Evolutionary conservation across 495 filamentous ascomycete genomes (phyloP).

Genomic region (Aspergillus leporis): DNA sequence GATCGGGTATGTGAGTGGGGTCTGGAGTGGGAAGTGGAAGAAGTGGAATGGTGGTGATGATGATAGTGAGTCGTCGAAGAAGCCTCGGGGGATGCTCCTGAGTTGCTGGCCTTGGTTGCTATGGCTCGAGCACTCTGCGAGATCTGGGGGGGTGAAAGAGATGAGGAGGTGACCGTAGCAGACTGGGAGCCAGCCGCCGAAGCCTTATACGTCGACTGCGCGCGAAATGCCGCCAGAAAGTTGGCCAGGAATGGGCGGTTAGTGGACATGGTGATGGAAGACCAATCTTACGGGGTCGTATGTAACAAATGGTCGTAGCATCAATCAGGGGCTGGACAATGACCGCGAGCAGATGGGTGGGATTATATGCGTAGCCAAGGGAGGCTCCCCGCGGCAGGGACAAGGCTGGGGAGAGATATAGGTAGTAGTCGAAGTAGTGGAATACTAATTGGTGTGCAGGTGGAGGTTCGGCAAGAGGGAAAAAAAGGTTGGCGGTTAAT

Average conservation of each 20-base stretch:
- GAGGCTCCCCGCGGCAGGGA: background rate
- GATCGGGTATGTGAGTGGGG: constrained; percentile 28
- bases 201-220: constrained; percentile 54
- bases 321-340: background rate
- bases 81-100: constrained; percentile 15
- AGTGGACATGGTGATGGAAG: constrained; percentile 48
- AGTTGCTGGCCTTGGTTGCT: constrained; percentile 38
- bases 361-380: background rate
- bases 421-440: too few species aligned
- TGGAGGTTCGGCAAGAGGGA: background rate
- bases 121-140: constrained; percentile 44
- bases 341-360: background rate
- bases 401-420: background rate
- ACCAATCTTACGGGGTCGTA: background rate
- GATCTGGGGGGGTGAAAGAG: constrained; percentile 37
- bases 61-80: constrained; percentile 25
- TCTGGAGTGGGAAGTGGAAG: constrained; percentile 18
- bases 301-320: background rate
- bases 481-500: background rate
- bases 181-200: constrained; percentile 31
- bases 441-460: background rate
- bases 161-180: constrained; percentile 23
- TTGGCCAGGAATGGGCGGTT: constrained; percentile 84
- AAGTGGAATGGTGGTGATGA: constrained; percentile 14
- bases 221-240: constrained; percentile 82